A percentile compares a stretch with the other conserved stretches of the same genome.
phyloP scores from a whole-genome alignment of 129 eudicot species.

The Flaveria sonorensis region DNA sequence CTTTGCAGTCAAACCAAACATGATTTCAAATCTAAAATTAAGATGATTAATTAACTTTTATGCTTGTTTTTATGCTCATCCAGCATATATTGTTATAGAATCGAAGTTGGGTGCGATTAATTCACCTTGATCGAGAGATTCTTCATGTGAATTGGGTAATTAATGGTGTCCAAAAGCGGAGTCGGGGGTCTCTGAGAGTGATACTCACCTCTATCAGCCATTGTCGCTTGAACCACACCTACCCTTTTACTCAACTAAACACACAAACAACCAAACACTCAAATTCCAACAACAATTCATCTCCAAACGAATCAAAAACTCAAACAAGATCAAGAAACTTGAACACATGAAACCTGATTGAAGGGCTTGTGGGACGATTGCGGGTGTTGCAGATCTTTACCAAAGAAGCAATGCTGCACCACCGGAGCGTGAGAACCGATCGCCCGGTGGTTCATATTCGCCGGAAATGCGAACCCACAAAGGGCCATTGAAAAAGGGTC shows the following conservation, averaged over 20 bases:
- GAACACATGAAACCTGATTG: conserved; percentile 47
- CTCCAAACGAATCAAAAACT: not conserved
- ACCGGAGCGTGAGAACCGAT: conserved; percentile 20
- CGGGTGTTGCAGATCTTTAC: conserved; percentile 46
- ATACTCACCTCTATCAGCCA: conserved; percentile 83
- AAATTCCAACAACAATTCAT: not conserved
- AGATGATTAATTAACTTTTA: not conserved
- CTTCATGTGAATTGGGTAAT: conserved; percentile 96
- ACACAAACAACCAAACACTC: conserved; percentile 7
- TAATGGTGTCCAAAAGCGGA: conserved; percentile 92
- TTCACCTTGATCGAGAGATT: conserved; percentile 84
- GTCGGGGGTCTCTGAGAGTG: conserved; percentile 90
- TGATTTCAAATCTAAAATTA: not conserved
- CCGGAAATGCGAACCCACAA: conserved; percentile 55
- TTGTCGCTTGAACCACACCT: conserved; percentile 57
- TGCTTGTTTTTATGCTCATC: not conserved
- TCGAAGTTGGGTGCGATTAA: not conserved
- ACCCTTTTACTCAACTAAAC: conserved; percentile 53
- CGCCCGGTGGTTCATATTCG: conserved; percentile 41
- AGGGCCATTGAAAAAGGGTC: conserved; percentile 51
- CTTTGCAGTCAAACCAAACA: not conserved
- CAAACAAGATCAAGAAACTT: not conserved
- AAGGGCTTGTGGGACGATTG: conserved; percentile 39
- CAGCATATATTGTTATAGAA: not conserved
- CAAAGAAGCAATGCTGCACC: conserved; percentile 42